Evolutionary conservation across 2,329 filamentous ascomycete species (phyloP).

Genomic region (Xylariaceae sp.): DNA sequence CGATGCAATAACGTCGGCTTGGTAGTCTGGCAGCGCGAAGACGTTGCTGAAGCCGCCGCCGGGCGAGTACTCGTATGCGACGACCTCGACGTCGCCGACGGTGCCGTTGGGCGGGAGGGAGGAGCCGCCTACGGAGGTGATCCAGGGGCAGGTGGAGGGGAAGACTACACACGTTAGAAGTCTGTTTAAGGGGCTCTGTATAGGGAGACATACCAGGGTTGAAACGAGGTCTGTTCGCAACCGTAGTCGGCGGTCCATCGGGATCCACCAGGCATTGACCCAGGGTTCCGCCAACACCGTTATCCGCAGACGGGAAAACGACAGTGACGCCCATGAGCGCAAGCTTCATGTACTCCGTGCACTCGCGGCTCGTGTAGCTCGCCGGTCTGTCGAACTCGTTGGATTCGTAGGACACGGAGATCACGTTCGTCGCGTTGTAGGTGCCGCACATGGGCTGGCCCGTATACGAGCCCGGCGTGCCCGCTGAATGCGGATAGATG

Average conservation of each 20-base stretch:
- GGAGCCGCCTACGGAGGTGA: background rate
- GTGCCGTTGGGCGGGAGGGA: background rate
- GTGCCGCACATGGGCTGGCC: slow-evolving; percentile 21
- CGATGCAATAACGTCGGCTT: slow-evolving; percentile 34
- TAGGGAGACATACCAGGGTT: background rate
- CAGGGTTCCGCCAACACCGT: background rate
- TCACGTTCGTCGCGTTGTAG: slow-evolving; percentile 21
- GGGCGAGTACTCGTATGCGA: slow-evolving; percentile 25
- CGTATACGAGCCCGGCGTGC: slow-evolving; percentile 18
- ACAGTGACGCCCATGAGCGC: background rate
- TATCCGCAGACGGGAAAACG: background rate
- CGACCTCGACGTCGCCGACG: background rate
- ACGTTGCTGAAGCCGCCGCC: slow-evolving; percentile 42
- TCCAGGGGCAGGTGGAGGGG: background rate
- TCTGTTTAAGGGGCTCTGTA: background rate
- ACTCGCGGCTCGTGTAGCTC: slow-evolving; percentile 22
- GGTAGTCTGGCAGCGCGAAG: slow-evolving; percentile 38
- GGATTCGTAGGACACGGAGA: slow-evolving; percentile 21
- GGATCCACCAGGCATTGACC: background rate
- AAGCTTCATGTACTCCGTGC: slow-evolving; percentile 14
- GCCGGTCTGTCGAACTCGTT: slow-evolving; percentile 17
- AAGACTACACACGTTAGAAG: background rate
- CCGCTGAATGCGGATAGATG: slow-evolving; percentile 14
- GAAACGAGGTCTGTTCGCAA: background rate
- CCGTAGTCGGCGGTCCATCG: background rate